Evolutionary conservation across 495 filamentous ascomycete genomes (phyloP), one percentile per base, ranked within the genome.

Genomic region (Tuber indicum): DNA sequence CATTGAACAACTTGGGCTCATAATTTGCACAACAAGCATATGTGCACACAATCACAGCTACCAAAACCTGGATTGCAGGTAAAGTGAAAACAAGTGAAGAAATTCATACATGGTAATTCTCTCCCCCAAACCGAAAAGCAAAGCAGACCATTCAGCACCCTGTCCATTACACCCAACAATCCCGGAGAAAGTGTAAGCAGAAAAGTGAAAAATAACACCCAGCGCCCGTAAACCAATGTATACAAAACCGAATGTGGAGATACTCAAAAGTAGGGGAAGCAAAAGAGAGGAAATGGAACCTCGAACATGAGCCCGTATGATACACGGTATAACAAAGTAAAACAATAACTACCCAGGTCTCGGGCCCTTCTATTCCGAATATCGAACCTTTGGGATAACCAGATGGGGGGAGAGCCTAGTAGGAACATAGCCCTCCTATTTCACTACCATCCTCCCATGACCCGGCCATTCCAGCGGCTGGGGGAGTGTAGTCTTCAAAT

Each of bases 391-490:
- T 66, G 19, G 32, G 26, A 66, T 17, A 66, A 58, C 23, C 23
- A 58, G 14, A 32, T 12, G 2, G 5, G 23, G 17, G 44, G 62
- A 75, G 21, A 26, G 17, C 39, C 71, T 44, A 83, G 36, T 76
- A 83, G 71, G 82, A 81, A 32, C 81, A 83, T 16, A 83, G 45
- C 19, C 81, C 81, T 44, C 81, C 81, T 32, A 80, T 78, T 72
- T 83, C 81, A 75, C 82, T 81, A 21, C 70, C 69, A 42, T 72
- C 70, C 36, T 82, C 81, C 81, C 81, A 83, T 66, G 81, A 75
- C 36, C 81, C 81, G 2, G 81, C 81, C 70, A 83, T 71, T n/a
- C 81, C 81, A 19, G 82, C 78, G 12, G 79, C 82, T 17, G 74
- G 36, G 26, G 79, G 75, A 2, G 70, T 75, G 8, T 72, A 49